Percentiles rank a stretch among this genome's conserved stretches.
Evolutionary conservation across 257 asterid species (phyloP).

Genomic region (Rhazya stricta): DNA sequence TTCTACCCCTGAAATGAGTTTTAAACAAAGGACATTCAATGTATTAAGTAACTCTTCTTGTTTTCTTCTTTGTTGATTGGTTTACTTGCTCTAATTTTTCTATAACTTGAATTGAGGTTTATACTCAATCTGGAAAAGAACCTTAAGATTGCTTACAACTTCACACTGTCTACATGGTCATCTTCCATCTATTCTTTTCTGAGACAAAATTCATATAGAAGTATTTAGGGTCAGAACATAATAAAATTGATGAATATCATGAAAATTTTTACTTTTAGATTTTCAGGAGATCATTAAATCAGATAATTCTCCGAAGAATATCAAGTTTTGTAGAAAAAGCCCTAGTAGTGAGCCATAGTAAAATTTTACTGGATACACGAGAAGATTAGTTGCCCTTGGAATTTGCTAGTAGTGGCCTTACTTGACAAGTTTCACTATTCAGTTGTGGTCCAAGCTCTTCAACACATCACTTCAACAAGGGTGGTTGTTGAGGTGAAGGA

Average conservation of each 20-base stretch:
- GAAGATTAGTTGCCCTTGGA: background rate
- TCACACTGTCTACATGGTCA: background rate
- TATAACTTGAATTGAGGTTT: background rate
- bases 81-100: background rate
- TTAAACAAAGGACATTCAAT: background rate
- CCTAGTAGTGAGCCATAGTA: background rate
- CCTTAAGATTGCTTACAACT: background rate
- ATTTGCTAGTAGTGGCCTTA: background rate
- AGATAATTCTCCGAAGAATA: background rate
- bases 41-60: background rate
- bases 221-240: background rate
- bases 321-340: background rate
- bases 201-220: background rate
- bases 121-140: background rate
- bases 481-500: background rate
- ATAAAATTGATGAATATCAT: background rate
- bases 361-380: background rate
- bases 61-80: background rate
- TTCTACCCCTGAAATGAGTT: background rate
- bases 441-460: background rate
- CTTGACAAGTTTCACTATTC: background rate
- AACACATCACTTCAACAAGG: background rate
- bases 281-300: background rate
- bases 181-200: background rate
- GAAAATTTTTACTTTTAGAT: background rate